A percentile compares a stretch with the other conserved stretches of the same genome.
These are phyloP conservation scores for Oryza meridionalis DNA, from an alignment of 176 grass and related monocot species.

Conservation along the genomic window DNA sequence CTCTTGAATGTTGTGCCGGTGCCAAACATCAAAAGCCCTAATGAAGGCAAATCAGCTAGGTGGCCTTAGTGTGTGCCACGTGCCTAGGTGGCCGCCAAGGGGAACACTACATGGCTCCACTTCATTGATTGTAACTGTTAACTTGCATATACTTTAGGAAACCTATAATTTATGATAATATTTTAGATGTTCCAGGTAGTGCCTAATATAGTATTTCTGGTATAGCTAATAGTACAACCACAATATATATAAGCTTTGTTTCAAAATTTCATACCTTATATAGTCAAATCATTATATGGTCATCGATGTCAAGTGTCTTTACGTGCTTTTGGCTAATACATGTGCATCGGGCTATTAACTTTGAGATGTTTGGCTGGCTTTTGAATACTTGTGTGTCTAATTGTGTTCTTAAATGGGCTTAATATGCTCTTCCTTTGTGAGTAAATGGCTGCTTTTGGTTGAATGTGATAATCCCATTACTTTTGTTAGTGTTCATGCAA, in stretches of 20 bases:
- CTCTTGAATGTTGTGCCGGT: neutral
- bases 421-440: neutral
- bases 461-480: conserved; percentile 2
- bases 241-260: neutral
- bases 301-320: neutral
- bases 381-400: neutral
- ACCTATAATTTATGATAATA: neutral
- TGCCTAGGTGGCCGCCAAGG: neutral
- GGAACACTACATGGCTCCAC: neutral
- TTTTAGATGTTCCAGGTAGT: neutral
- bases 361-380: conserved; percentile 7
- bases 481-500: neutral
- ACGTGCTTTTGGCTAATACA: conserved; percentile 5
- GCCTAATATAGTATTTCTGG: conserved; percentile 15
- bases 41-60: neutral
- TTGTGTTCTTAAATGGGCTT: neutral
- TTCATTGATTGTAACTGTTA: neutral
- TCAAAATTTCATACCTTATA: neutral
- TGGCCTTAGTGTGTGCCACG: neutral
- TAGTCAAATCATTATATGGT: neutral
- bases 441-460: neutral
- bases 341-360: neutral
- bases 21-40: neutral
- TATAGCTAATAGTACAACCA: neutral
- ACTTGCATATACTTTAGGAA: neutral